A percentile compares a stretch with the other conserved stretches of the same genome.
phyloP scores from a whole-genome alignment of 208 protist species.

The Acanthamoeba rhysodes region DNA sequence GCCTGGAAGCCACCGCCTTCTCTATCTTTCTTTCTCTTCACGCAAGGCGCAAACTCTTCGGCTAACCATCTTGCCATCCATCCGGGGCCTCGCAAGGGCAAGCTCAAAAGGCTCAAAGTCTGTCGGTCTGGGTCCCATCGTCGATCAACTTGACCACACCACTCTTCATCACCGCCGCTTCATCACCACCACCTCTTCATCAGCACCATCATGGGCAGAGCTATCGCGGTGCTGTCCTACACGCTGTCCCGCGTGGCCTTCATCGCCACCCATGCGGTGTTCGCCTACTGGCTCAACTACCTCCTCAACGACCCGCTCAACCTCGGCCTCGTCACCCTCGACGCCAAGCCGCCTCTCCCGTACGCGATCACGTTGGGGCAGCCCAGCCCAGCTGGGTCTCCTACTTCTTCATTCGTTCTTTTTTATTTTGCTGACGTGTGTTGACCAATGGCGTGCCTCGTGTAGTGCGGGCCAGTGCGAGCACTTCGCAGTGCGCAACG shows the following conservation, averaged over 20 bases:
- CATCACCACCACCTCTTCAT: too few relatives aligned
- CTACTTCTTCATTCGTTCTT: too few relatives aligned
- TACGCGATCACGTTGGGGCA: not conserved
- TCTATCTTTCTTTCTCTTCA: too few relatives aligned
- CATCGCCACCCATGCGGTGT: not conserved
- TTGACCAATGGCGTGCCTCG: not conserved
- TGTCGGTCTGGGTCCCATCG: too few relatives aligned
- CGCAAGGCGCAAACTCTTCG: too few relatives aligned
- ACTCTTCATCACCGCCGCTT: too few relatives aligned
- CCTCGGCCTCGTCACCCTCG: slow-evolving; percentile 12
- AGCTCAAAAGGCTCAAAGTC: too few relatives aligned
- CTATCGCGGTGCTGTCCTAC: not conserved
- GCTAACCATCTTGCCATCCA: too few relatives aligned
- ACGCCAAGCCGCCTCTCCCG: slow-evolving; percentile 44
- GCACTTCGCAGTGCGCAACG: not conserved
- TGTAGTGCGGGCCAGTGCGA: not conserved
- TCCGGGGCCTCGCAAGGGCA: too few relatives aligned
- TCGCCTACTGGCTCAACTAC: slow-evolving; percentile 50
- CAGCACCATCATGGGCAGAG: too few relatives aligned
- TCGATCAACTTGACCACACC: too few relatives aligned
- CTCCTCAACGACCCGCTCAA: slow-evolving; percentile 50
- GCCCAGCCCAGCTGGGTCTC: not conserved
- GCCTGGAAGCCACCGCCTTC: too few relatives aligned
- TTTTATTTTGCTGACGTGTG: not conserved
- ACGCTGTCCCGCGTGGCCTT: slow-evolving; percentile 8